These are phyloP conservation scores for Boletus huronensis DNA, from an alignment of 768 basidiomycete species.

Conservation along the genomic window DNA sequence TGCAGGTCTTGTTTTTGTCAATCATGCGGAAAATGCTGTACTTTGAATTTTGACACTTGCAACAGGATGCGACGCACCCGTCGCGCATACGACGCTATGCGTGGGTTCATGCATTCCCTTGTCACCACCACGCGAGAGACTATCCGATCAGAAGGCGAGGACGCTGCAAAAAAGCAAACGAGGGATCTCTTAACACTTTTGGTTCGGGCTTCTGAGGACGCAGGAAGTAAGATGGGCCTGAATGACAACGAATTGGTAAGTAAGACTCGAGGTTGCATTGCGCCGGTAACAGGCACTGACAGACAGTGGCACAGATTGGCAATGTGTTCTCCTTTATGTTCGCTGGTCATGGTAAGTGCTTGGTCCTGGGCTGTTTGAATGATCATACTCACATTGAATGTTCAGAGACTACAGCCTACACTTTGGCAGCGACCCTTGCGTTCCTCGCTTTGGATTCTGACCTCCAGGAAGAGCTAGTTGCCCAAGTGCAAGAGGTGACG, in stretches of 20 bases:
- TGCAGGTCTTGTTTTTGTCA: not conserved
- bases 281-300: not conserved
- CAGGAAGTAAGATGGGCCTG: constrained; percentile 14
- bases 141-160: constrained; percentile 8
- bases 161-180: not conserved
- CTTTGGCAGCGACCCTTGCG: constrained; percentile 32
- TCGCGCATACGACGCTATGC: constrained; percentile 21
- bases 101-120: constrained; percentile 17
- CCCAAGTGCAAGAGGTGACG: constrained; percentile 28
- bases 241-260: constrained; percentile 20
- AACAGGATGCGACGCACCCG: constrained; percentile 20
- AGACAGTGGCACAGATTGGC: constrained; percentile 40
- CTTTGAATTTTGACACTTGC: not conserved
- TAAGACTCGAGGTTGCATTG: not conserved
- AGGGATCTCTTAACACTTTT: constrained; percentile 23
- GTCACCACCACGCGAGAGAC: constrained; percentile 8
- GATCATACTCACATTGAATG: not conserved
- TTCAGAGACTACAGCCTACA: constrained; percentile 34
- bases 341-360: constrained; percentile 51
- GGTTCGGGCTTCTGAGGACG: constrained; percentile 18
- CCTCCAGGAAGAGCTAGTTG: constrained; percentile 32
- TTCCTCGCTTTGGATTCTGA: constrained; percentile 28
- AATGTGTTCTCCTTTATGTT: constrained; percentile 52
- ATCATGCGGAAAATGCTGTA: too few relatives aligned
- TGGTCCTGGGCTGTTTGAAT: not conserved